Evolutionary conservation across 345 rosid genomes (phyloP).

Genomic region (Pistacia vera): DNA sequence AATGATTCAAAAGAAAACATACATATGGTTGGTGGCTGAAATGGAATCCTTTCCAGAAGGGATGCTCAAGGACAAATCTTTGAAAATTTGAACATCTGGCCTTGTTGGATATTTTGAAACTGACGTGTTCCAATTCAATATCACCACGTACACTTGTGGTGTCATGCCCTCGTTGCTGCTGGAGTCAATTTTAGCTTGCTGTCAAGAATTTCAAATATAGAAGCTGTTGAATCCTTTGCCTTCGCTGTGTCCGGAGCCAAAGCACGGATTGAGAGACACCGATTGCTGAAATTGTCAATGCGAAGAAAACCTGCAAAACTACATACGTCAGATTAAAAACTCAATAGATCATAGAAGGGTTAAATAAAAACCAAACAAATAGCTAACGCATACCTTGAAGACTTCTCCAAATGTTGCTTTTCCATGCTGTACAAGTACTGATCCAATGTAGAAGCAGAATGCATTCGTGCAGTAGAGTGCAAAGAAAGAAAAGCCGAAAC

Average conservation of each 20-base stretch:
- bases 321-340: background rate
- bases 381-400: slow-evolving; percentile 33
- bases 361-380: no score
- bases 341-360: background rate
- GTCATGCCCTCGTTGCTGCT: slow-evolving; percentile 56
- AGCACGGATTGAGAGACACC: slow-evolving; percentile 81
- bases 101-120: slow-evolving; percentile 69
- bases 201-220: slow-evolving; percentile 74
- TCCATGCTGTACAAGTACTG: slow-evolving; percentile 51
- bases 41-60: no score
- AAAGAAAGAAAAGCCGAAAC: slow-evolving; percentile 53
- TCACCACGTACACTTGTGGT: slow-evolving; percentile 48
- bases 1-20: no score
- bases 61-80: slow-evolving; percentile 8
- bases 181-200: slow-evolving; percentile 66
- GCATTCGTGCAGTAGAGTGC: slow-evolving; percentile 49
- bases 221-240: slow-evolving; percentile 31
- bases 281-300: slow-evolving; percentile 70
- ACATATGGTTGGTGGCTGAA: no score
- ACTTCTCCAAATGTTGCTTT: slow-evolving; percentile 67
- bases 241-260: slow-evolving; percentile 58
- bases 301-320: slow-evolving; percentile 58
- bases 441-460: slow-evolving; percentile 56
- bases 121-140: slow-evolving; percentile 67
- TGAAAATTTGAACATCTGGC: slow-evolving; percentile 72